These are phyloP conservation scores for Schoenoplectus tabernaemontani DNA, from an alignment of 202 grass and related monocot genomes.

Conservation along the genomic window DNA sequence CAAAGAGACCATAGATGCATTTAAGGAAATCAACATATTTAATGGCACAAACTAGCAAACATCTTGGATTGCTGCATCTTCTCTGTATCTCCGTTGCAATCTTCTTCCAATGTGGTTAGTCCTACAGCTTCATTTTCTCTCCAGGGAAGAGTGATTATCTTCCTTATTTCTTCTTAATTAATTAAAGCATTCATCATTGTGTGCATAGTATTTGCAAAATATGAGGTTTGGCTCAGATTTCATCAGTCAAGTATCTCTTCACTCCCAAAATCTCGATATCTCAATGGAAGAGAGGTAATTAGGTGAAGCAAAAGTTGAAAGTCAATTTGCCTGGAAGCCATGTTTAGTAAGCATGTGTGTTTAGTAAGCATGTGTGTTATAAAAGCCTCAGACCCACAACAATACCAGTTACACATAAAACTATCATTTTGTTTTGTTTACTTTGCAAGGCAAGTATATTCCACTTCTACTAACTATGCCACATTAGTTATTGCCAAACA, in stretches of 20 bases:
- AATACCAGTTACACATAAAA: not conserved
- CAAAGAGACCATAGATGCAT: not conserved
- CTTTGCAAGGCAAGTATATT: slow-evolving; percentile 23
- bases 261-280: not conserved
- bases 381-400: not conserved
- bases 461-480: not conserved
- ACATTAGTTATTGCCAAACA: not conserved
- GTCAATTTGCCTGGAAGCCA: not conserved
- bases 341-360: not conserved
- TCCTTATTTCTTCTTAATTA: not conserved
- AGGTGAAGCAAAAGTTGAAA: not conserved
- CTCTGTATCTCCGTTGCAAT: slow-evolving; percentile 13
- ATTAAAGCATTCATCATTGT: not conserved
- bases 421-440: not conserved
- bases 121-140: not conserved
- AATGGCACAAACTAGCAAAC: slow-evolving; percentile 25
- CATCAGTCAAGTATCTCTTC: not conserved
- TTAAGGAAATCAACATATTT: not conserved
- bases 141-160: not conserved
- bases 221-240: not conserved
- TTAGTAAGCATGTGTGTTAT: not conserved
- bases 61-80: not conserved
- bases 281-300: not conserved
- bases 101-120: slow-evolving; percentile 40
- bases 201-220: not conserved